Percentiles rank a stretch among this genome's conserved stretches.
These are phyloP conservation scores for Jacaranda copaia DNA, from an alignment of 257 asterid genomes.

Conservation along the genomic window DNA sequence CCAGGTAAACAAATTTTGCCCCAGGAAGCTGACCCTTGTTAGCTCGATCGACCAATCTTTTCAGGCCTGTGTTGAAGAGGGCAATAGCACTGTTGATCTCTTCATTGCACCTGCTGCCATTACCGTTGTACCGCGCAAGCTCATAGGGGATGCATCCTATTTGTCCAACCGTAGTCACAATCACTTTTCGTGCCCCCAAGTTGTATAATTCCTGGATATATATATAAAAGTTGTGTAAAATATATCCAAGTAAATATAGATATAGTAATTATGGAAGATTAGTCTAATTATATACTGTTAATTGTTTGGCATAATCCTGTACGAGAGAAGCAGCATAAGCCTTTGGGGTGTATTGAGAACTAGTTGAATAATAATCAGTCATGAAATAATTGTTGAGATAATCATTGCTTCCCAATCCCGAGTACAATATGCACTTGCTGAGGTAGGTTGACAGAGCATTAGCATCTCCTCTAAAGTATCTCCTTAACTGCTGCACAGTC, in stretches of 20 bases:
- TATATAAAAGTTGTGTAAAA: background rate
- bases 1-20: conserved; percentile 78
- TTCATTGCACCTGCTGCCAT: conserved; percentile 81
- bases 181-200: conserved; percentile 83
- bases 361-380: conserved; percentile 71
- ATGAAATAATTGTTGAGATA: conserved; percentile 91
- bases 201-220: conserved; percentile 60
- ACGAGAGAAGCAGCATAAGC: conserved; percentile 79
- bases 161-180: conserved; percentile 74
- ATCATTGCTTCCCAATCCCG: conserved; percentile 94
- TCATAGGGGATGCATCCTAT: conserved; percentile 91
- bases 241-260: background rate
- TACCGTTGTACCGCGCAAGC: conserved; percentile 75
- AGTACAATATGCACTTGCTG: conserved; percentile 74
- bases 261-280: background rate
- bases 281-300: conserved; percentile 46
- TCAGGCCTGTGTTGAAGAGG: conserved; percentile 73
- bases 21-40: conserved; percentile 71
- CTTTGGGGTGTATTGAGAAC: conserved; percentile 60
- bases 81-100: conserved; percentile 79
- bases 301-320: conserved; percentile 68
- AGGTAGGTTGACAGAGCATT: conserved; percentile 59
- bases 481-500: conserved; percentile 62
- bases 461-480: conserved; percentile 66
- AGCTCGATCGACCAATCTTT: conserved; percentile 59